Percentiles rank a stretch among this genome's conserved stretches.
Conservation (phyloP, 23 red algal genomes). For the Gracilaria vermiculophylla region DNA sequence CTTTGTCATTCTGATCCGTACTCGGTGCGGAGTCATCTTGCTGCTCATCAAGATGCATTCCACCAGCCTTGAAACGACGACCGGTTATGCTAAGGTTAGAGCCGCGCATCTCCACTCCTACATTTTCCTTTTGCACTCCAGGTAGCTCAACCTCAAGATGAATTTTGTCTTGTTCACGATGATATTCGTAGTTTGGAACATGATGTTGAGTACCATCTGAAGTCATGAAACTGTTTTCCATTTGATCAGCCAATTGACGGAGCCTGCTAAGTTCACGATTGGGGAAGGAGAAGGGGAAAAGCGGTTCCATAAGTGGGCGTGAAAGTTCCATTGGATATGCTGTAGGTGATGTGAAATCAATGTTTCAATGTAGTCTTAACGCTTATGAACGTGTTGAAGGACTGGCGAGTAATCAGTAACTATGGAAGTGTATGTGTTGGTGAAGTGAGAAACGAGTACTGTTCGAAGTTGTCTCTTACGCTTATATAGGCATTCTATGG, state of each 20-base stretch:
- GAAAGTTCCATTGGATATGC: too few relatives aligned
- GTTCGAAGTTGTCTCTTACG: too few relatives aligned
- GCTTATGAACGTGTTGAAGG: too few relatives aligned
- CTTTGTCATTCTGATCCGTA: too few relatives aligned
- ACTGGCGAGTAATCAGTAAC: too few relatives aligned
- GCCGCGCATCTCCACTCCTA: background rate
- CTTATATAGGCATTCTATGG: too few relatives aligned
- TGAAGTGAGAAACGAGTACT: too few relatives aligned
- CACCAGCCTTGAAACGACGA: background rate
- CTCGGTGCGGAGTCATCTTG: background rate
- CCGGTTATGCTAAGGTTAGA: background rate
- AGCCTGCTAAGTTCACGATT: background rate
- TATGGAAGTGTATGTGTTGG: too few relatives aligned
- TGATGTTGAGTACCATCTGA: background rate
- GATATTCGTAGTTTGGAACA: conserved; percentile 4
- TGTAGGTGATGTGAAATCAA: too few relatives aligned
- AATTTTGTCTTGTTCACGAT: background rate
- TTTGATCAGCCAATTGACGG: background rate
- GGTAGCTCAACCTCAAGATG: conserved; percentile 3
- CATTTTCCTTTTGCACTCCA: background rate
- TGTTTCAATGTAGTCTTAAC: too few relatives aligned
- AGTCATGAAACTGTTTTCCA: background rate
- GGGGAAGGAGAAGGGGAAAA: background rate
- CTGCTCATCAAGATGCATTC: background rate
- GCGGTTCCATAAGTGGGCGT: background rate